Conservation (phyloP, 495 filamentous ascomycete genomes). For the Neurospora sublineolata region DNA sequence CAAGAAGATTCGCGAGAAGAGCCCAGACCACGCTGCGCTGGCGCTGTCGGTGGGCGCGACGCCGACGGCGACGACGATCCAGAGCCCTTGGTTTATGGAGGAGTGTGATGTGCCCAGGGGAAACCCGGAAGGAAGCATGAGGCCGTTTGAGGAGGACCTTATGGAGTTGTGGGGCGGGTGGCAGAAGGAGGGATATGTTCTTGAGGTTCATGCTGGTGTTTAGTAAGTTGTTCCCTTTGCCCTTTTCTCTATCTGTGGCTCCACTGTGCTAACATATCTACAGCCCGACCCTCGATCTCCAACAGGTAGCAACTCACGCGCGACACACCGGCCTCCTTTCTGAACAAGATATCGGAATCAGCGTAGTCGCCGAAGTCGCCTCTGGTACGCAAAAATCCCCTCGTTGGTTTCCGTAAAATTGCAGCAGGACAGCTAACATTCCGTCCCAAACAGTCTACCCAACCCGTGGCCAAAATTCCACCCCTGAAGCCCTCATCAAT, state of each 20-base stretch:
- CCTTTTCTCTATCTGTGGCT: conserved; percentile 50
- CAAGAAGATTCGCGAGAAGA: conserved; percentile 16
- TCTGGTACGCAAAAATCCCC: conserved; percentile 6
- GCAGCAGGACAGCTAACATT: neutral
- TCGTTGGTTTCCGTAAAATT: neutral
- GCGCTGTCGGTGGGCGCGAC: conserved; percentile 71
- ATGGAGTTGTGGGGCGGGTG: conserved; percentile 1
- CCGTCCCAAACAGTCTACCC: conserved; percentile 48
- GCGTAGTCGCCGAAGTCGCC: conserved; percentile 57
- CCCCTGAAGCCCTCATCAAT: conserved; percentile 57
- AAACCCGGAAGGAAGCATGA: neutral
- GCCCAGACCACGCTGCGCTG: conserved; percentile 22
- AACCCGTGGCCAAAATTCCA: conserved; percentile 32
- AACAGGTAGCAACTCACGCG: conserved; percentile 68
- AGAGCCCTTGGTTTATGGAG: conserved; percentile 19
- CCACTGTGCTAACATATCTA: conserved; percentile 11
- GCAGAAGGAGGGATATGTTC: conserved; percentile 8
- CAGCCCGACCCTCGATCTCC: conserved; percentile 60
- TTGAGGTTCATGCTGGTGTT: conserved; percentile 27
- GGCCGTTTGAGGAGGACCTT: conserved; percentile 2
- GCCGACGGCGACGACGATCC: conserved; percentile 56
- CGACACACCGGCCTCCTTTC: conserved; percentile 25
- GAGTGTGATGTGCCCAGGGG: neutral
- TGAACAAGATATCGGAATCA: conserved; percentile 51
- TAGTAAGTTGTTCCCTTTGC: conserved; percentile 22